Conservation (phyloP, 441 rosid genomes). For the Macaranga tanarius region DNA sequence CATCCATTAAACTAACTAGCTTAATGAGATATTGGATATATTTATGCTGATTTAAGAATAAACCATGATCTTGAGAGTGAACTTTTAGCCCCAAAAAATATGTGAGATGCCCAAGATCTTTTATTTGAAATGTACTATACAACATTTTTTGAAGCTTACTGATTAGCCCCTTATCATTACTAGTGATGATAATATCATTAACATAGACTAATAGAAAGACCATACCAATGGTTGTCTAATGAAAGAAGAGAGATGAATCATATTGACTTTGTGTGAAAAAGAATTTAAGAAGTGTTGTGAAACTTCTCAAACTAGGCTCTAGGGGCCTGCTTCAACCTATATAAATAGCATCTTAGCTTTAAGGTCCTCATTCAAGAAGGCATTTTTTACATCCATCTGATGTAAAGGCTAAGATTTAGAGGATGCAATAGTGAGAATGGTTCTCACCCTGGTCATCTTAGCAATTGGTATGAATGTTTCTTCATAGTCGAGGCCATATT, state of each 20-base stretch:
- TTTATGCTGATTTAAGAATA: not conserved
- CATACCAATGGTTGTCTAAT: slow-evolving; percentile 2
- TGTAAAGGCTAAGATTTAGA: slow-evolving; percentile 3
- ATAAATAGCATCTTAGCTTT: not conserved
- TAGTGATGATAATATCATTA: not conserved
- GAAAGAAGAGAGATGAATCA: slow-evolving; percentile 17
- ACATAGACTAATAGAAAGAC: not conserved
- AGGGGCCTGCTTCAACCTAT: not conserved
- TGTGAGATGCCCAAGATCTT: not conserved
- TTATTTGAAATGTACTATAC: not conserved
- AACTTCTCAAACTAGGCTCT: slow-evolving; percentile 3
- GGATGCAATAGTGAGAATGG: slow-evolving; percentile 14
- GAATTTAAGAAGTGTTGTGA: not conserved
- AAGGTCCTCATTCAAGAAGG: not conserved
- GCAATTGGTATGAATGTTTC: slow-evolving; percentile 11
- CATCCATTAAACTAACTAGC: not conserved
- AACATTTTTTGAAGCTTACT: not conserved
- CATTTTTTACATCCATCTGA: slow-evolving; percentile 5
- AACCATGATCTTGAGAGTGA: not conserved
- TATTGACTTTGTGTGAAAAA: slow-evolving; percentile 6
- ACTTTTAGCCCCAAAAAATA: not conserved
- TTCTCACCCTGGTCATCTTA: slow-evolving; percentile 15
- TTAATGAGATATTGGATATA: slow-evolving; percentile 4
- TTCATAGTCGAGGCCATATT: slow-evolving; percentile 8
- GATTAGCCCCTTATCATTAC: not conserved